Percentiles rank a stretch among this genome's conserved stretches.
These are phyloP conservation scores for Amylocystis lapponica DNA, from an alignment of 768 basidiomycete species.

Conservation along the genomic window DNA sequence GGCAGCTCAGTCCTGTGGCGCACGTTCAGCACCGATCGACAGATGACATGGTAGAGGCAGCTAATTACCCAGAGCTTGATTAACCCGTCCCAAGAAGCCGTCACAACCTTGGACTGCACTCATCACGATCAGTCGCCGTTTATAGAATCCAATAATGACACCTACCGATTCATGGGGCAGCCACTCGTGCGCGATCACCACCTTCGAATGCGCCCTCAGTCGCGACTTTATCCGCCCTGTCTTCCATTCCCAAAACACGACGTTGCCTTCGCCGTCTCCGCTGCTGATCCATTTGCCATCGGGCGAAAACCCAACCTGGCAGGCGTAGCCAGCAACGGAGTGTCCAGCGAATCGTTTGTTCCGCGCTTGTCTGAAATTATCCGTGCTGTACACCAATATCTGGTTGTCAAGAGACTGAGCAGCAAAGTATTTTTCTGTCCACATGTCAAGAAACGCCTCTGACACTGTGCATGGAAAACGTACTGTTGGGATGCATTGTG, in stretches of 20 bases:
- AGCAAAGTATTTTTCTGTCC: conserved; percentile 95
- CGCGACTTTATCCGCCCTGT: conserved; percentile 93
- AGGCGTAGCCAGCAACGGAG: conserved; percentile 95
- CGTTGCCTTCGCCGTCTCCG: conserved; percentile 90
- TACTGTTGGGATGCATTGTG: conserved; percentile 91
- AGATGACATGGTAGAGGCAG: neutral
- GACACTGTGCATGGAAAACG: no score
- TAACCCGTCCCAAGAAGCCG: conserved; percentile 95
- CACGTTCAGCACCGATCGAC: neutral
- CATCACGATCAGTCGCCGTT: conserved; percentile 8
- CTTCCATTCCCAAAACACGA: conserved; percentile 99
- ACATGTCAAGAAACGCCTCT: no score
- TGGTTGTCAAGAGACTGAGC: conserved; percentile 98
- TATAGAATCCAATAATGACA: conserved; percentile 12
- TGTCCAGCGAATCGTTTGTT: conserved; percentile 99
- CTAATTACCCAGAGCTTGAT: conserved; percentile 88
- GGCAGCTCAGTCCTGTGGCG: conserved; percentile 1
- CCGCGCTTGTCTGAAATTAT: conserved; percentile 97
- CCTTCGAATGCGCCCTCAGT: conserved; percentile 85
- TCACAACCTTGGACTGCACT: conserved; percentile 88
- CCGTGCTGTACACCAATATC: conserved; percentile 94
- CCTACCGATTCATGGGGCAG: conserved; percentile 93
- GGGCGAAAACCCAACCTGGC: conserved; percentile 94
- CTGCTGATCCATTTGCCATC: conserved; percentile 99
- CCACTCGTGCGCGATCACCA: conserved; percentile 98